Base-by-base conservation (phyloP, 805 yeast genomes). In the Hanseniaspora nectarophila region DNA sequence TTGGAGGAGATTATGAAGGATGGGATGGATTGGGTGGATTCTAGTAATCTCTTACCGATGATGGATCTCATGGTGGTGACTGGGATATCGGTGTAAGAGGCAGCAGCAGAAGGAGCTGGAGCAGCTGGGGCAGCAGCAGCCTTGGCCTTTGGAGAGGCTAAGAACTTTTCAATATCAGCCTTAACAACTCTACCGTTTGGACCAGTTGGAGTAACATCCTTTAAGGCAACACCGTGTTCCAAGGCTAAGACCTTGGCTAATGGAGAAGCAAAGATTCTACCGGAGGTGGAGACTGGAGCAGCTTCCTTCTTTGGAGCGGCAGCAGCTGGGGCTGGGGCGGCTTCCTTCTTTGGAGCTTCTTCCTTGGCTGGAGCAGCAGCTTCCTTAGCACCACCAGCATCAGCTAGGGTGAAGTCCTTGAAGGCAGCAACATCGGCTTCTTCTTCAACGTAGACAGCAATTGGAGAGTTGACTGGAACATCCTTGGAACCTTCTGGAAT, bases 361-460 rank as follows among this genome's bases (percentile, higher is more conserved):
- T 34, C 35, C 38, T 49, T 51, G 24, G n/a, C n/a, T 33, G 40
- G 33, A 28, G 38, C 45, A 24, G 32, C 42, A 10, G 23, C 40
- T 20, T 42, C 28, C 21, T 37, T 21, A 15, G 46, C 34, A 33
- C 35, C 43, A 29, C 44, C 48, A 40, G 70, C 79, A 39, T 92
- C 94, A 61, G 85, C 96, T 35, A 78, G 87, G 45, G 94, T 81
- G 75, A 87, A 92, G 61, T 77, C 80, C 59, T 79, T 85, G 66
- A 92, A 92, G 15, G 97, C 97, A 32, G 80, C 74, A 55, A 92
- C 96, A 63, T 85, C 95, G 43, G 61, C 80, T 57, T 76, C 75
- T 28, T 87, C 85, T 71, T 90, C 96, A 51, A 90, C 97, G 68
- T 85, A 90, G 40, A 92, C 96, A 56, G 95, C 98, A 67, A 92